These are phyloP conservation scores for Botryosphaeria dothidea DNA, from an alignment of 2,329 filamentous ascomycete genomes.

Conservation along the genomic window DNA sequence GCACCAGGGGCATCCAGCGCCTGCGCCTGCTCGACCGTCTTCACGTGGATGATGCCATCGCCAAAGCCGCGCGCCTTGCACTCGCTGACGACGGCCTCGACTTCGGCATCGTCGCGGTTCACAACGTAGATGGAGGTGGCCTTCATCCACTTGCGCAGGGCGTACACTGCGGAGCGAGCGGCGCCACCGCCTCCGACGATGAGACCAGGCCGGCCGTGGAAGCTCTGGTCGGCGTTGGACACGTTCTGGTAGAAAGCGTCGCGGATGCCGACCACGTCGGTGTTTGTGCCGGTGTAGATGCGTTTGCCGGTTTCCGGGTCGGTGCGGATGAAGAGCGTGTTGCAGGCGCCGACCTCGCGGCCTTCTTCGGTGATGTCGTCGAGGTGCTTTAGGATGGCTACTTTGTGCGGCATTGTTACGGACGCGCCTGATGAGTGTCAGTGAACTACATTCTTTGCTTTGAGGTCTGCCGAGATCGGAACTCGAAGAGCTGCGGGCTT, in stretches of 20 bases:
- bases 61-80: slow-evolving; percentile 62
- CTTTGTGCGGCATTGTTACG: slow-evolving; percentile 84
- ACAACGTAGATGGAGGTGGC: slow-evolving; percentile 73
- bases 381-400: slow-evolving; percentile 71
- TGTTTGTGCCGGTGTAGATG: slow-evolving; percentile 73
- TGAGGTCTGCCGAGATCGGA: background rate
- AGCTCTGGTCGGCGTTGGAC: slow-evolving; percentile 45
- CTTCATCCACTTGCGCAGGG: slow-evolving; percentile 68
- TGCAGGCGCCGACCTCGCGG: slow-evolving; percentile 73
- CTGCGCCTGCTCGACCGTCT: slow-evolving; percentile 61
- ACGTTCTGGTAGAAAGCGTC: slow-evolving; percentile 63
- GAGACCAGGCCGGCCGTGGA: slow-evolving; percentile 65
- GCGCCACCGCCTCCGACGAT: slow-evolving; percentile 79
- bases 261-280: slow-evolving; percentile 75
- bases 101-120: slow-evolving; percentile 70
- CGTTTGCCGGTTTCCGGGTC: slow-evolving; percentile 48
- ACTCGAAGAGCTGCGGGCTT: slow-evolving; percentile 24
- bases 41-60: slow-evolving; percentile 61
- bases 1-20: slow-evolving; percentile 62
- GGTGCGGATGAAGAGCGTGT: slow-evolving; percentile 70
- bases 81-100: slow-evolving; percentile 66
- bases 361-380: slow-evolving; percentile 74
- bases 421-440: slow-evolving; percentile 56
- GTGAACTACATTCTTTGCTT: background rate
- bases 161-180: slow-evolving; percentile 75